phyloP scores from a whole-genome alignment of 2,329 filamentous ascomycete species.

The Bipolaris gigantea region DNA sequence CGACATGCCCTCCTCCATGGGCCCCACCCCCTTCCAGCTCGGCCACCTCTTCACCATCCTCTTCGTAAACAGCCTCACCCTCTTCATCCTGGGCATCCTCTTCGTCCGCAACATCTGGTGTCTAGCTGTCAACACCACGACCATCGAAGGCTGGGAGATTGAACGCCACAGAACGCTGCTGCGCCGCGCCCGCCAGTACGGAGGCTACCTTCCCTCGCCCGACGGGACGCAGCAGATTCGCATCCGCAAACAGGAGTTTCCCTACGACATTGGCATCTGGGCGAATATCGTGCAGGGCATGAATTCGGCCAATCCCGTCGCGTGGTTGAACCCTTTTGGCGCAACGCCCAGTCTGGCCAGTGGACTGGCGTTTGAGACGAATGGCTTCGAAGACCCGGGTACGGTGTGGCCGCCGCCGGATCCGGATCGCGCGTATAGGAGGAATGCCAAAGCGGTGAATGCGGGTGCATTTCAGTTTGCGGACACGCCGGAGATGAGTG shows the following conservation, averaged over 20 bases:
- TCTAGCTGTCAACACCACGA: constrained; percentile 71
- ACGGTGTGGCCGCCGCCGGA: constrained; percentile 55
- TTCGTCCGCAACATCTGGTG: constrained; percentile 61
- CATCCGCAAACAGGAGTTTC: constrained; percentile 72
- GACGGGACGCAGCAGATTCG: constrained; percentile 55
- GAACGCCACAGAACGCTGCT: constrained; percentile 52
- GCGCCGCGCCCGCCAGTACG: constrained; percentile 52
- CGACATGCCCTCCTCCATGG: constrained; percentile 70
- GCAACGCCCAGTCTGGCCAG: constrained; percentile 51
- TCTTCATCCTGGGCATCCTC: constrained; percentile 66
- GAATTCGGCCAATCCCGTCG: constrained; percentile 63
- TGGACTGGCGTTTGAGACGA: constrained; percentile 68
- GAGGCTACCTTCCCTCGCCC: constrained; percentile 60
- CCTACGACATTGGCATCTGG: constrained; percentile 78
- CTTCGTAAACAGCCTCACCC: constrained; percentile 60
- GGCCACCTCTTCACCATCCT: constrained; percentile 63
- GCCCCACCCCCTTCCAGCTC: constrained; percentile 64
- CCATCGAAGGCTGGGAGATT: constrained; percentile 76
- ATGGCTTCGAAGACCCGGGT: constrained; percentile 66
- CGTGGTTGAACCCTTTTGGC: constrained; percentile 72
- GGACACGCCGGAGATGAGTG: constrained; percentile 37
- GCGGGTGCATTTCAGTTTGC: constrained; percentile 45
- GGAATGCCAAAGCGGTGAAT: constrained; percentile 12
- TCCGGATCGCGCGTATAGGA: constrained; percentile 48
- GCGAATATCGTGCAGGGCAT: constrained; percentile 74